A percentile compares a stretch with the other conserved stretches of the same genome.
Evolutionary conservation across 345 rosid genomes (phyloP).

Genomic region (Camelina neglecta): DNA sequence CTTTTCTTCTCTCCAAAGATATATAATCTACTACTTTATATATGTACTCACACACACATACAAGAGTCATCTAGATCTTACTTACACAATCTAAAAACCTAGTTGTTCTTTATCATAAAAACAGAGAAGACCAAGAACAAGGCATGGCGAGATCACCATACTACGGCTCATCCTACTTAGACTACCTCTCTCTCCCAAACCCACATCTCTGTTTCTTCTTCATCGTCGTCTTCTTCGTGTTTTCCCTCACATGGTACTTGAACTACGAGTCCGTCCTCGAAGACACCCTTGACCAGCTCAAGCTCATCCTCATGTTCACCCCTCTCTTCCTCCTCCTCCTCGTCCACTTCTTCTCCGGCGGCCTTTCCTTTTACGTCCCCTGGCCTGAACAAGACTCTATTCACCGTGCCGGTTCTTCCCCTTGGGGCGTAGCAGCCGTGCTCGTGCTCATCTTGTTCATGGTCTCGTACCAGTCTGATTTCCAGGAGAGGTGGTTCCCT

Average conservation of each 20-base stretch:
- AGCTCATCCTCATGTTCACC: conserved; percentile 48
- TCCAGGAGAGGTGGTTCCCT: conserved; percentile 70
- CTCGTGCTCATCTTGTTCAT: conserved; percentile 59
- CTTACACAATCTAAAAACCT: conserved; percentile 11
- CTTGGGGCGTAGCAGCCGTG: conserved; percentile 64
- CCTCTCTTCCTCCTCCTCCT: conserved; percentile 54
- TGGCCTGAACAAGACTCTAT: conserved; percentile 58
- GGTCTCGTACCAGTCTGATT: conserved; percentile 60
- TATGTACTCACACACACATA: background rate
- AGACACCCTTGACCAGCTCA: conserved; percentile 51
- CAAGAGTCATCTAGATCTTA: conserved; percentile 32
- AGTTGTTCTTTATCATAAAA: background rate
- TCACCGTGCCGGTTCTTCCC: conserved; percentile 59
- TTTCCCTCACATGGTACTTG: conserved; percentile 57
- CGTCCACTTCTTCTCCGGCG: conserved; percentile 53
- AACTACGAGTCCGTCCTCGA: conserved; percentile 61
- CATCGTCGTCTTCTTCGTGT: conserved; percentile 47
- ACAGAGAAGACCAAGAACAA: conserved; percentile 36
- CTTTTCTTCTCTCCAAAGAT: conserved; percentile 35
- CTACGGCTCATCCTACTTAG: conserved; percentile 46
- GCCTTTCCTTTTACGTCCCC: conserved; percentile 45
- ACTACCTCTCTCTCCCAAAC: conserved; percentile 45
- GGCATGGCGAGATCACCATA: conserved; percentile 46
- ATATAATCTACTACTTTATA: conserved; percentile 28
- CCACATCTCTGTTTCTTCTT: conserved; percentile 59